A percentile compares a stretch with the other conserved stretches of the same genome.
These are phyloP conservation scores for Catunica adiposa DNA, from an alignment of 2,329 filamentous ascomycete species.

Conservation along the genomic window DNA sequence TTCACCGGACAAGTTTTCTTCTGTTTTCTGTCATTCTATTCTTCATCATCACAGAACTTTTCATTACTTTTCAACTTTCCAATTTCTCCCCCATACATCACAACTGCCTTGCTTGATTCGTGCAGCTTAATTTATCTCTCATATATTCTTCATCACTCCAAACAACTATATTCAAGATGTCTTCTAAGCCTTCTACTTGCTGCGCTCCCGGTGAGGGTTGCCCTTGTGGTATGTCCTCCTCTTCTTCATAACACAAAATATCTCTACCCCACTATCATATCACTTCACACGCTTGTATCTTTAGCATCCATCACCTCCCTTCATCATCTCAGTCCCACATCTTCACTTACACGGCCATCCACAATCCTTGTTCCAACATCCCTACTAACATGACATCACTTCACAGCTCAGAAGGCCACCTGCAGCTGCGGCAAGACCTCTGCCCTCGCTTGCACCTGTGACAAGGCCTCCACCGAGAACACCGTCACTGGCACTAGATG, in stretches of 20 bases:
- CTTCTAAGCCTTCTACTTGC: slow-evolving; percentile 29
- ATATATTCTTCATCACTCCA: not conserved
- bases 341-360: slow-evolving; percentile 6
- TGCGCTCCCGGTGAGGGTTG: slow-evolving; percentile 38
- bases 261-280: not conserved
- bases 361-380: slow-evolving; percentile 1
- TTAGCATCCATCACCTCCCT: not conserved
- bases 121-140: not conserved
- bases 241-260: not conserved
- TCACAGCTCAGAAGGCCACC: slow-evolving; percentile 42
- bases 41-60: not conserved
- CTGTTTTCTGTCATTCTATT: not conserved
- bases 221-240: slow-evolving; percentile 36
- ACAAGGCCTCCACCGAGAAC: slow-evolving; percentile 64
- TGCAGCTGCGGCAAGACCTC: slow-evolving; percentile 85
- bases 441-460: slow-evolving; percentile 74
- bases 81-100: not conserved
- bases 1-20: not conserved
- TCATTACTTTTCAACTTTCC: not conserved
- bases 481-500: slow-evolving; percentile 53
- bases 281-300: not conserved
- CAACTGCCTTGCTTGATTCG: not conserved
- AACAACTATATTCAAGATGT: slow-evolving; percentile 2
- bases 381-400: slow-evolving; percentile 1
- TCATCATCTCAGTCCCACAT: not conserved